Conservation (phyloP, 768 basidiomycete genomes). For the Candolleomyces eurysporus region DNA sequence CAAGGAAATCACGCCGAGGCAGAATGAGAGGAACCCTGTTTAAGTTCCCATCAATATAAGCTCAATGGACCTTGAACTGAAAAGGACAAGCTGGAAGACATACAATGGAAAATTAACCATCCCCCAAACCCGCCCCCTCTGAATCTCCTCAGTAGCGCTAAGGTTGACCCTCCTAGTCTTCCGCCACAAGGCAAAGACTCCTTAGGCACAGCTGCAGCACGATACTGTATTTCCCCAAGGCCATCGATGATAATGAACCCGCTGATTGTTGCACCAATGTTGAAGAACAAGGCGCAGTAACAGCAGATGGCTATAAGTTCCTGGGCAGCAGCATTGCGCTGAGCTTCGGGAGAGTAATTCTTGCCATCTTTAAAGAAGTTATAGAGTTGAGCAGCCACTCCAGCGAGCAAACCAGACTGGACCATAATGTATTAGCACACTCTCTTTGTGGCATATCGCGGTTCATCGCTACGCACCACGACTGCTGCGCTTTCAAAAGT, state of each 20-base stretch:
- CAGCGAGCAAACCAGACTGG: conserved; percentile 17
- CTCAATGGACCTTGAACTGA: too few relatives aligned
- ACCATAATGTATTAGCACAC: too few relatives aligned
- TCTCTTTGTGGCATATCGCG: too few relatives aligned
- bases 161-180: too few relatives aligned
- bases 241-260: conserved; percentile 14
- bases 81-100: too few relatives aligned
- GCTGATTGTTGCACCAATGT: conserved; percentile 10
- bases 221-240: not conserved
- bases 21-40: too few relatives aligned
- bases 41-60: too few relatives aligned
- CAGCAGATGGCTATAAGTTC: conserved; percentile 10
- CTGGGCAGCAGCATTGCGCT: not conserved
- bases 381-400: conserved; percentile 12
- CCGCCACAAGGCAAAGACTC: not conserved
- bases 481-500: not conserved
- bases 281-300: conserved; percentile 13
- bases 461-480: not conserved
- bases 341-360: not conserved
- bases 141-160: too few relatives aligned
- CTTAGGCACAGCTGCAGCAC: not conserved
- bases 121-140: too few relatives aligned
- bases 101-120: too few relatives aligned
- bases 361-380: conserved; percentile 13
- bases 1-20: too few relatives aligned